These are phyloP conservation scores for Epichloe sp. DNA, from an alignment of 2,329 filamentous ascomycete species.

Conservation along the genomic window DNA sequence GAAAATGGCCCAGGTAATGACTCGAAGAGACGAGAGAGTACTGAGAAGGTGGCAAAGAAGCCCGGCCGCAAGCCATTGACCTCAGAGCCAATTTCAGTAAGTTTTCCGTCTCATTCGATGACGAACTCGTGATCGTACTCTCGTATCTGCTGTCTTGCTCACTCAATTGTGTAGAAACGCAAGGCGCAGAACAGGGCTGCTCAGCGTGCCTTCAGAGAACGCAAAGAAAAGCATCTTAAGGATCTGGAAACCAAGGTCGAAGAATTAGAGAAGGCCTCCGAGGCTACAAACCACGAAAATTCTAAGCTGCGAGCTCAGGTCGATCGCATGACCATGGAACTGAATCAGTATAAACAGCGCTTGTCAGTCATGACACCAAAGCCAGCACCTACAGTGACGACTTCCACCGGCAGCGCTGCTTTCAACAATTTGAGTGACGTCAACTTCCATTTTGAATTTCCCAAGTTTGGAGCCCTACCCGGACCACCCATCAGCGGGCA, in stretches of 20 bases:
- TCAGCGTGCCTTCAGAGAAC: conserved; percentile 84
- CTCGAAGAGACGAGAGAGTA: conserved; percentile 64
- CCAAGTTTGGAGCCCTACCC: conserved; percentile 72
- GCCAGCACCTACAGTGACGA: conserved; percentile 26
- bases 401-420: conserved; percentile 30
- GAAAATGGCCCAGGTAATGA: conserved; percentile 34
- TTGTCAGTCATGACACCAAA: conserved; percentile 44
- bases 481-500: conserved; percentile 24
- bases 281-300: conserved; percentile 77
- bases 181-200: conserved; percentile 94
- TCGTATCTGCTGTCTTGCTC: not conserved
- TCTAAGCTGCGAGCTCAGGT: conserved; percentile 72
- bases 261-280: conserved; percentile 69
- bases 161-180: conserved; percentile 51
- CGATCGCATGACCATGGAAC: conserved; percentile 70
- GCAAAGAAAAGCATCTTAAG: conserved; percentile 84
- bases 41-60: conserved; percentile 85
- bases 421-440: conserved; percentile 54
- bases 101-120: conserved; percentile 23
- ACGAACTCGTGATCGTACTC: not conserved
- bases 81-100: conserved; percentile 87
- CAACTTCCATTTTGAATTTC: conserved; percentile 92
- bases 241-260: conserved; percentile 69
- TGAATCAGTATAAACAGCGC: conserved; percentile 83
- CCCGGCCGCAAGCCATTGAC: conserved; percentile 91